Base-by-base conservation (phyloP, 495 filamentous ascomycete genomes). In the Podospora didyma region DNA sequence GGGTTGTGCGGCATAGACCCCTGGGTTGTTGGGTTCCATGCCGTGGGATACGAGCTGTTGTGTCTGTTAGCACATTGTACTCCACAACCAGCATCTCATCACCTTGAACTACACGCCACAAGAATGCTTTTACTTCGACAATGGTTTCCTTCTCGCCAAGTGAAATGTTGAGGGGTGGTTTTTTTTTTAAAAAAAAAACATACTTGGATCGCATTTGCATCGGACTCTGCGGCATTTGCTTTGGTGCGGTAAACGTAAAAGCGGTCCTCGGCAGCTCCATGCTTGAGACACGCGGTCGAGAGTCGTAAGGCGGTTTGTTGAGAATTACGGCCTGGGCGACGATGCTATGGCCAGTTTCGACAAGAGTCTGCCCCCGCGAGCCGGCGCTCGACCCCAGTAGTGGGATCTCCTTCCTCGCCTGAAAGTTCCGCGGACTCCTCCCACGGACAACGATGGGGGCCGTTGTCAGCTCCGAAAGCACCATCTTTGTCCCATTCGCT, bases 351-450 rank as follows among this genome's bases (percentile, higher is more conserved):
- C 73, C 72, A 24, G 69, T 79, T 64, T 75, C 73, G 46, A 75
- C 74, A 45, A 73, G 56, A 1, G 78, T 79, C 54, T 80, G 77
- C 24, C 80, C 79, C 34, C 88, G 73, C n/a, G 86, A 87, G 46
- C 84, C 84, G 10, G 82, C 82, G 37, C 86, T 86, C 28, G 85
- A 88, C 14, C 86, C 86, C 31, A 87, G 77, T 21, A 92, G 74
- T 17, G 88, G 86, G 21, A 89, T 83, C 64, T 92, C 88, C 63
- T 89, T 89, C 54, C 87, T 75, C 31, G 86, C 83, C 65, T 89
- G 86, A 62, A 92, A 92, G 62, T 92, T 92, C 50, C 88, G 80
- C 17, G 88, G 88, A 60, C 88, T 90, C 57, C 88, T 82, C 45
- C 88, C 88, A 42, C 88, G 81, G 24, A 92, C 88, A 41, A 92